phyloP scores from a whole-genome alignment of 2,329 filamentous ascomycete genomes.

The Aspergillus arachidicola region DNA sequence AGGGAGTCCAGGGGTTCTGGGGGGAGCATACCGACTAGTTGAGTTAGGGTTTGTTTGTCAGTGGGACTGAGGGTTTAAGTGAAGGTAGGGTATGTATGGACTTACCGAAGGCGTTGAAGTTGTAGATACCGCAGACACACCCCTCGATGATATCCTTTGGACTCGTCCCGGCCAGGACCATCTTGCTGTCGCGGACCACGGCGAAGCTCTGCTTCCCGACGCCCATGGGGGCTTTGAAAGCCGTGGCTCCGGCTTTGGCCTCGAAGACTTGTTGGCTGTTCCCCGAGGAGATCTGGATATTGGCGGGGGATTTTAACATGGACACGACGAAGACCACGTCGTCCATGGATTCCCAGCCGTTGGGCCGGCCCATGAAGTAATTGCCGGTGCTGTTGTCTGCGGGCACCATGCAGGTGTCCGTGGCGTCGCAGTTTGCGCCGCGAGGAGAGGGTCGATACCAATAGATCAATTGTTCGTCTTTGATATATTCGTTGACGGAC shows the following conservation, averaged over 20 bases:
- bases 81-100: background rate
- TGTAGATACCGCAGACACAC: constrained; percentile 57
- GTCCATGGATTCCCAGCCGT: constrained; percentile 53
- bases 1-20: background rate
- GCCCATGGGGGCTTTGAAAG: constrained; percentile 51
- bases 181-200: constrained; percentile 45
- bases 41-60: too few relatives aligned
- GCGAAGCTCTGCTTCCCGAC: constrained; percentile 52
- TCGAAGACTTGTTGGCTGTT: constrained; percentile 46
- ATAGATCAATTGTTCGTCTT: constrained; percentile 55
- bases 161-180: constrained; percentile 51
- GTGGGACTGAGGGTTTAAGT: background rate
- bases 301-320: constrained; percentile 37
- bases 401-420: constrained; percentile 50
- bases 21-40: constrained; percentile 2
- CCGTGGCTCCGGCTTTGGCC: constrained; percentile 51
- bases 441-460: constrained; percentile 58
- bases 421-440: constrained; percentile 52
- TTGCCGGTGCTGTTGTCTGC: constrained; percentile 52
- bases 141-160: constrained; percentile 52
- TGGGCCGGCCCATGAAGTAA: constrained; percentile 55
- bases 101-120: constrained; percentile 54
- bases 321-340: constrained; percentile 56
- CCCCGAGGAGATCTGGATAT: constrained; percentile 51
- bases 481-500: constrained; percentile 41